Base-by-base conservation (phyloP, 2,329 filamentous ascomycete genomes). In the Fusarium sp. region DNA sequence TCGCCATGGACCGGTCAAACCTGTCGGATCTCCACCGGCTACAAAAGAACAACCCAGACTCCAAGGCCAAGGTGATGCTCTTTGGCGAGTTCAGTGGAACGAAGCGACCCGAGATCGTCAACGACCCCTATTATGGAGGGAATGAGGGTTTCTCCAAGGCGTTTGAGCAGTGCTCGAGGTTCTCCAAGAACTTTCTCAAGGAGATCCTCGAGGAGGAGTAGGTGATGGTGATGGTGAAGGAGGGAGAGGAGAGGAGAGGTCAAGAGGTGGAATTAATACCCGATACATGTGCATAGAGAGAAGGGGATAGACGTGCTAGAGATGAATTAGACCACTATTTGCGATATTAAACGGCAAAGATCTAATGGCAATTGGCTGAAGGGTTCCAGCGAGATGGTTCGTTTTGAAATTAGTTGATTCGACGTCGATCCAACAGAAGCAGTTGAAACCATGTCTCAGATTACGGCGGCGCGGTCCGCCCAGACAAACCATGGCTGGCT, bases 91-190 rank as follows among this genome's bases (percentile, higher is more conserved):
- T 87, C 77, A 95, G 93, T 78, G 93, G 93, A 5, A 89, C 85
- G 36, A 78, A 77, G 67, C 89, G 83, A 75, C 87, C 88, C 22
- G 93, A 98, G 84, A 88, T 94, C 56, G 91, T 98, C 10, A 86
- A 89, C 67, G 96, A 98, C 81, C 96, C 96, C 16, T 99, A 98
- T 84, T 98, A 98, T 81, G 95, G 94, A n/a, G 94, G 90, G 14
- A 84, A 86, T 5, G 89, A 93, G 75, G 95, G 94, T 2, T 98
- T 98, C 80, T 90, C 93, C 77, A 90, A 88, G 79, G 94, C 95
- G n/a, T 98, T 93, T 83, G 91, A 96, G 83, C 95, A 98, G 86
- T 92, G 92, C 71, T 85, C 87, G 68, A 87, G 92, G 70, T 98
- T 97, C 80, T 92, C 93, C 3, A 88, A 87, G 80, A 94, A 93